Conservation (phyloP, 495 filamentous ascomycete species). For the Daldinia loculata region DNA sequence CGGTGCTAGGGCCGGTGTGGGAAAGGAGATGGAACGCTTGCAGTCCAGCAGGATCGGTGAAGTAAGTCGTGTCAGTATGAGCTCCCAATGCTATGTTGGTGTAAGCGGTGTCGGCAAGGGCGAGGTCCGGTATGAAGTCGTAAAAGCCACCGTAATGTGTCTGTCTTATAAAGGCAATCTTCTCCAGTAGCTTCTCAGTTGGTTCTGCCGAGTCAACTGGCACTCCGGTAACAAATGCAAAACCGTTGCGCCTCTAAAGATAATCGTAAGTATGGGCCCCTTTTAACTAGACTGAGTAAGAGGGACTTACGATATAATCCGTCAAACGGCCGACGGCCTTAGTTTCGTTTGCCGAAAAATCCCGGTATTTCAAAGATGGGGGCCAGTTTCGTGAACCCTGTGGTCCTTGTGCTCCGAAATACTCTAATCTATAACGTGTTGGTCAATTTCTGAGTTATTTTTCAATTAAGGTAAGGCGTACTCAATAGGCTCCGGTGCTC, state of each 20-base stretch:
- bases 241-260: constrained; percentile 64
- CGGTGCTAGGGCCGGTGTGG: constrained; percentile 58
- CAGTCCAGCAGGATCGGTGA: constrained; percentile 86
- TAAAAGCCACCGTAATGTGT: constrained; percentile 98
- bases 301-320: constrained; percentile 51
- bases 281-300: constrained; percentile 5
- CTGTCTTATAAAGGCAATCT: constrained; percentile 80
- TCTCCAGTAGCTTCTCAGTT: constrained; percentile 75
- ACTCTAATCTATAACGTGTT: constrained; percentile 22
- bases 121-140: constrained; percentile 89
- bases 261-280: constrained; percentile 6
- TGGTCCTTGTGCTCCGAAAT: constrained; percentile 37
- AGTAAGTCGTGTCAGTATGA: constrained; percentile 95
- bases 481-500: constrained; percentile 42
- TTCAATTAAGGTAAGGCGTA: constrained; percentile 9
- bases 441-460: background rate
- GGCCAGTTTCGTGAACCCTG: constrained; percentile 21
- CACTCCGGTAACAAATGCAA: constrained; percentile 73
- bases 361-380: constrained; percentile 45
- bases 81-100: constrained; percentile 76
- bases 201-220: constrained; percentile 69
- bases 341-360: constrained; percentile 65
- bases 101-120: constrained; percentile 92
- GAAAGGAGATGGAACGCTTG: constrained; percentile 91
- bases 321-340: constrained; percentile 62